Evolutionary conservation across 352 stramenopile genomes (phyloP), one percentile per base, ranked within the genome.

Genomic region (Phytopythium vexans): DNA sequence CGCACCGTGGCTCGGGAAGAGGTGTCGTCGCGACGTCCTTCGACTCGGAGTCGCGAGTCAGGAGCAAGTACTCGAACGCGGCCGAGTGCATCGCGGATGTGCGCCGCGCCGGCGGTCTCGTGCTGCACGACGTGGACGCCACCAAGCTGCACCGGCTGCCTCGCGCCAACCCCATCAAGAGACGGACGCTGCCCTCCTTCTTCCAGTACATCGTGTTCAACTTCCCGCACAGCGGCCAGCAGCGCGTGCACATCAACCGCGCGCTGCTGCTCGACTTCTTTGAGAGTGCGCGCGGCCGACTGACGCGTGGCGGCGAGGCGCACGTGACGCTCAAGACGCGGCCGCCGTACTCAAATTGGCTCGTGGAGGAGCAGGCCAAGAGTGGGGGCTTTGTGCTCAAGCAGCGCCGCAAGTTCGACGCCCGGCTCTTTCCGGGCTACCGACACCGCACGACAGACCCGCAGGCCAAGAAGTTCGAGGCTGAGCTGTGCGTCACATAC

Each of bases 151-250:
- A 82, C 32, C 54, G 67, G 40, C 56, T 94, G 52, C 72, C 82
- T 8, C 41, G 54, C 8, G 59, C 62, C 8, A 49, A 64, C 14
- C 68, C 67, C 41, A 10, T 6, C 6, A 42, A 42, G n/a, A 42
- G n/a, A 9, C 31, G 42, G 46, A 66, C 52, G 0, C 37, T 87
- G 36, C 72, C 79, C 0, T 35, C 60, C 16, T 81, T 85, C 31
- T 95, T 95, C 60, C 70, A 89, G 51, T 89, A 77, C 60, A 88
- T 95, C 42, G 71, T 96, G 44, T 95, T 95, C 62, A 95, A 95
- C 61, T 96, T 96, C 58, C 87, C 87, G 7, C 87, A 96, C 62
- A 95, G 74, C 21, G 87, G 87, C 11, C 68, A 93, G 62, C 86
- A 96, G 48, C 82, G 87, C 43, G 87, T 96, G 46, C 87, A 96